Percentiles rank a stretch among this genome's conserved stretches.
These are phyloP conservation scores for Cupressus sempervirens DNA, from an alignment of 75 land plant species.

Conservation along the genomic window DNA sequence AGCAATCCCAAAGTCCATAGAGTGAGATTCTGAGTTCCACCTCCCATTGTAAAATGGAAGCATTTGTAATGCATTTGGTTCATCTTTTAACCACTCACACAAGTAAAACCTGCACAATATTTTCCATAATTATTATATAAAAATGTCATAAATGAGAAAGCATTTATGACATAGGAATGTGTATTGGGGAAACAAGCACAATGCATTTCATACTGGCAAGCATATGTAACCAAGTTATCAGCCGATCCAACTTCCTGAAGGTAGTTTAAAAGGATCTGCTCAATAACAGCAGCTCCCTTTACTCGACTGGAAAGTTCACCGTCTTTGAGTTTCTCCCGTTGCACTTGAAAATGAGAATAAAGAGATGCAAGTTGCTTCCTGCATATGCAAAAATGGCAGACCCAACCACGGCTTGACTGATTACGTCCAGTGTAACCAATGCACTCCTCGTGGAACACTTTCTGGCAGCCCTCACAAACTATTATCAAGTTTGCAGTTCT, in stretches of 20 bases:
- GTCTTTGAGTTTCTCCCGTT: slow-evolving; percentile 16
- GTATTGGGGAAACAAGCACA: neutral
- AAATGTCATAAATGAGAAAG: slow-evolving; percentile 10
- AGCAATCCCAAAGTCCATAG: slow-evolving; percentile 47
- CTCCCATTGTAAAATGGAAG: slow-evolving; percentile 60
- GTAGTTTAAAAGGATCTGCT: slow-evolving; percentile 85
- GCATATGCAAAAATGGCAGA: slow-evolving; percentile 75
- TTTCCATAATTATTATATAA: neutral
- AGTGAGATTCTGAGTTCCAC: slow-evolving; percentile 52
- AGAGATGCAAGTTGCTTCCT: slow-evolving; percentile 64
- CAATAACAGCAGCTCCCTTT: slow-evolving; percentile 55
- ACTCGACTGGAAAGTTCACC: slow-evolving; percentile 20
- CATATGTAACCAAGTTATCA: slow-evolving; percentile 67
- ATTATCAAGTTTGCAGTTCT: slow-evolving; percentile 38
- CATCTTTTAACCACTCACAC: slow-evolving; percentile 93
- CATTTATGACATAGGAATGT: neutral
- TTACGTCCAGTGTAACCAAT: slow-evolving; percentile 61
- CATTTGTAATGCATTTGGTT: slow-evolving; percentile 46
- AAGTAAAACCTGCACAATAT: slow-evolving; percentile 78
- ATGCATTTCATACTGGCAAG: slow-evolving; percentile 57
- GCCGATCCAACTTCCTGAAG: slow-evolving; percentile 60
- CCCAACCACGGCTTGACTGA: slow-evolving; percentile 50
- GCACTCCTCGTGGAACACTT: slow-evolving; percentile 83
- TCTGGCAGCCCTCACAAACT: slow-evolving; percentile 69
- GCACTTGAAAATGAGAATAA: slow-evolving; percentile 36